These are phyloP conservation scores for Royoungia palumana DNA, from an alignment of 768 basidiomycete species.

Conservation along the genomic window DNA sequence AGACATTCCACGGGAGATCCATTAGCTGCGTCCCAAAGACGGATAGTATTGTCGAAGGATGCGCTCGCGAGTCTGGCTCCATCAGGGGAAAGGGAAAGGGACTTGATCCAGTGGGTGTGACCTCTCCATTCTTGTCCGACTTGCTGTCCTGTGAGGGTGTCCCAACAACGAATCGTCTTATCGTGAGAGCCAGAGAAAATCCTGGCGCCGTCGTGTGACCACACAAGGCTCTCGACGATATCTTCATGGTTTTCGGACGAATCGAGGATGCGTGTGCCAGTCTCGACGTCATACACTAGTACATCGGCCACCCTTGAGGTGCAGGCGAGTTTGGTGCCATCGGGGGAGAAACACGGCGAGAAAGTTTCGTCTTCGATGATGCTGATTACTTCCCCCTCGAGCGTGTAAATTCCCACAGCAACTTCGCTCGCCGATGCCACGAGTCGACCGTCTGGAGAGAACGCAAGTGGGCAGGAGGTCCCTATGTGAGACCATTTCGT, in stretches of 20 bases:
- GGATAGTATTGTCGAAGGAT: too few species aligned
- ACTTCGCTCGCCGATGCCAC: not conserved
- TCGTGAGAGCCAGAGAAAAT: not conserved
- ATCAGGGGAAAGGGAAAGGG: too few species aligned
- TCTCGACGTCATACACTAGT: too few species aligned
- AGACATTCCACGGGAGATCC: too few species aligned
- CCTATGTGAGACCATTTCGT: not conserved
- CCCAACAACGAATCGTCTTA: constrained; percentile 8
- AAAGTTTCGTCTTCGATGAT: too few species aligned
- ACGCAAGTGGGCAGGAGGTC: not conserved
- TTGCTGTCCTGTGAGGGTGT: not conserved
- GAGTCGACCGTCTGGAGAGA: constrained; percentile 1
- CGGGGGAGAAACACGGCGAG: too few species aligned
- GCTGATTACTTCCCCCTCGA: too few species aligned
- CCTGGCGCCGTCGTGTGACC: not conserved
- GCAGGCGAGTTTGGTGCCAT: too few species aligned
- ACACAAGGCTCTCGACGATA: not conserved
- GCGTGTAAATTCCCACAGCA: not conserved
- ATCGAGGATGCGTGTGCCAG: too few species aligned
- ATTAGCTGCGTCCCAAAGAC: too few species aligned
- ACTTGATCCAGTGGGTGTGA: constrained; percentile 1
- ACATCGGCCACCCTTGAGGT: too few species aligned
- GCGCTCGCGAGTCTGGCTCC: too few species aligned
- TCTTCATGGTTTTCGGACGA: not conserved
- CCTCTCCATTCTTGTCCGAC: constrained; percentile 11